A percentile compares a stretch with the other conserved stretches of the same genome.
Conservation (phyloP, 139 green algal genomes). For the Chlamydomonas sphaeroides region DNA sequence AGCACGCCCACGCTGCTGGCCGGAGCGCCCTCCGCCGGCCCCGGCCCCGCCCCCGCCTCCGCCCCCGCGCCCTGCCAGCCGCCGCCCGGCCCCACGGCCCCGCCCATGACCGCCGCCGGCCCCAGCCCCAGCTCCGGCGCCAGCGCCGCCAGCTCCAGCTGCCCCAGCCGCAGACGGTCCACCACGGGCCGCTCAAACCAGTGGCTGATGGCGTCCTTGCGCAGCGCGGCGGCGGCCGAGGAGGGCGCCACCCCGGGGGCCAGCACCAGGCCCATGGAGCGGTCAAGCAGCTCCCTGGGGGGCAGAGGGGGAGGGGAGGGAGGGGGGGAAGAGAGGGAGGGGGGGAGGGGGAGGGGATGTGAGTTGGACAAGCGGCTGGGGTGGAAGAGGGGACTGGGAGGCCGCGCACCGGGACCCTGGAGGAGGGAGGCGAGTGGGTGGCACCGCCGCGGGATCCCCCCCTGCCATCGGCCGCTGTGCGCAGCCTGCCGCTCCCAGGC, state of each 20-base stretch:
- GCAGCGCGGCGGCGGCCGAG: background rate
- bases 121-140: background rate
- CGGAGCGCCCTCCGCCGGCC: background rate
- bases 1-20: constrained; percentile 13
- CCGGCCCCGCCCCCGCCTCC: constrained; percentile 4
- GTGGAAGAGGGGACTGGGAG: too few relatives aligned
- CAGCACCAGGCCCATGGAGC: background rate
- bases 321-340: background rate
- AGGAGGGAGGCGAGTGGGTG: too few relatives aligned
- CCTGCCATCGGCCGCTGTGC: too few relatives aligned
- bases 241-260: background rate
- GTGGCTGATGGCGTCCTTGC: background rate
- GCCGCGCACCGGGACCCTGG: too few relatives aligned
- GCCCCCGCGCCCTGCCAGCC: background rate
- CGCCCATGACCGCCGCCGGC: background rate
- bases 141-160: constrained; percentile 28
- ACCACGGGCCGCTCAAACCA: constrained; percentile 19
- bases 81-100: background rate
- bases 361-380: too few relatives aligned
- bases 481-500: too few relatives aligned
- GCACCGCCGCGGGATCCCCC: too few relatives aligned
- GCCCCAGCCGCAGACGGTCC: constrained; percentile 21
- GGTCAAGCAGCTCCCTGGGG: background rate
- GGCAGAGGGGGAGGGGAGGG: background rate
- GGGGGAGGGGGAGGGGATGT: background rate